Evolutionary conservation across 768 basidiomycete species (phyloP), one percentile per base, ranked within the genome.

Genomic region (Hericium alpestre): DNA sequence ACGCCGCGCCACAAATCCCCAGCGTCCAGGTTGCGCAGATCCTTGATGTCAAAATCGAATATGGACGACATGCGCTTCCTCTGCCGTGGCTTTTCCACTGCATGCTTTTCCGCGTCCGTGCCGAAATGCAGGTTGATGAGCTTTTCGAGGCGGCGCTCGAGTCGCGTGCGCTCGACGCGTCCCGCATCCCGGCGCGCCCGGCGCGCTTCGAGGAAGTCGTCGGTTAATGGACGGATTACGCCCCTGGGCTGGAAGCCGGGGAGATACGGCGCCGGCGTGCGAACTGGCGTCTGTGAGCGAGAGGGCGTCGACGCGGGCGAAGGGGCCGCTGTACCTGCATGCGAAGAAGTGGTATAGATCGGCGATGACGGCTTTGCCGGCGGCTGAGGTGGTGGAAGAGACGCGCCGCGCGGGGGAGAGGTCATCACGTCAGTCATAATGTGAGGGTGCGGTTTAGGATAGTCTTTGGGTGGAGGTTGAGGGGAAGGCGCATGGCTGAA

Each of bases 221-320:
- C 92, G 7, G 93, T 96, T 39, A 87, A 80, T 5, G 79, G 83
- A 12, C 84, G 74, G 66, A 82, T 86, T 4, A 93, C 81, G 4
- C 94, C 94, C 64, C 79, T 87, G 5, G 95, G 95, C 67, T 99
- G 95, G 67, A 97, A 99, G 1, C 93, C 92, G 2, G 90, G 84
- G 49, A 86, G 83, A 67, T 98, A 98, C 1, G 86, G 87, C 0
- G 85, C 82, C 4, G 58, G 48, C 3, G 64, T 56, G 37, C 65
- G 70, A 7, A 56, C 58, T 2, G 64, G 58, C 1, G 64, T 60
- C 18, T 50, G 38, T 10, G 57, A 47, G 38, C 53, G 55, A 13
- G 55, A 20, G 25, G 38, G 50, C 11, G 57, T 50, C 46, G 64
- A 56, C 3, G 59, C 50, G 7, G 67, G 61, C 1, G 65, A 59